Conservation (phyloP, 139 green algal species). For the Chlorella sp. region DNA sequence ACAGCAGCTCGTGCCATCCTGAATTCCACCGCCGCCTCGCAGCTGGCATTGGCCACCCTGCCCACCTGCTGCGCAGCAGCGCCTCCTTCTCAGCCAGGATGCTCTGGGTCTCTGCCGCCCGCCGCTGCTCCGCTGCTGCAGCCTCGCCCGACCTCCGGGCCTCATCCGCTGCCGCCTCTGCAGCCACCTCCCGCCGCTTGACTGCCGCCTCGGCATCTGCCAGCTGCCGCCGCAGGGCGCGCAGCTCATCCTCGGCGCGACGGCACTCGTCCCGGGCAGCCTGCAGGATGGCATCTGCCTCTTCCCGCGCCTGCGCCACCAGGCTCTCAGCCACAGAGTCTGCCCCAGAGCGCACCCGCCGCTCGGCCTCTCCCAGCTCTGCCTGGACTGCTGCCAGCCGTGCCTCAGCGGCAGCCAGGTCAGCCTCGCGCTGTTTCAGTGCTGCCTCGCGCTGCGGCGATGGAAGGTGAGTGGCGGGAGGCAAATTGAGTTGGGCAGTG, state of each 20-base stretch:
- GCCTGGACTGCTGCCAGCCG: neutral
- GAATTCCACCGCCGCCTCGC: neutral
- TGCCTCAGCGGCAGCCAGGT: neutral
- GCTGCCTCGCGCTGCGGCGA: conserved; percentile 8
- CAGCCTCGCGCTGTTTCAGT: conserved; percentile 16
- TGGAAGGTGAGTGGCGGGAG: no score
- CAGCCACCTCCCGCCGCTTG: conserved; percentile 22
- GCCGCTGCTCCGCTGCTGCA: conserved; percentile 16
- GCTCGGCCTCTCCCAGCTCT: conserved; percentile 17
- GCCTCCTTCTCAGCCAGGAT: conserved; percentile 34
- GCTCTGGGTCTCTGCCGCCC: neutral
- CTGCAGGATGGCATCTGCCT: conserved; percentile 36
- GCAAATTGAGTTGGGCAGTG: no score
- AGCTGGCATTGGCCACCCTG: neutral
- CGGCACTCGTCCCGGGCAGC: conserved; percentile 34
- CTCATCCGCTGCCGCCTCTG: neutral
- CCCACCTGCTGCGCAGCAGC: conserved; percentile 31
- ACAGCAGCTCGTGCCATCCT: no score
- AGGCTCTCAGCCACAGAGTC: neutral
- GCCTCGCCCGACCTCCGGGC: neutral
- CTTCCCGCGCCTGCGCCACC: neutral
- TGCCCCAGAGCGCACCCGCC: neutral
- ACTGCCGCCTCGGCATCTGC: conserved; percentile 2
- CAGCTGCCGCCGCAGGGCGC: conserved; percentile 6
- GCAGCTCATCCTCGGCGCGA: conserved; percentile 21